Base-by-base conservation (phyloP, 306 rosid species). In the Cicer yamashitae region DNA sequence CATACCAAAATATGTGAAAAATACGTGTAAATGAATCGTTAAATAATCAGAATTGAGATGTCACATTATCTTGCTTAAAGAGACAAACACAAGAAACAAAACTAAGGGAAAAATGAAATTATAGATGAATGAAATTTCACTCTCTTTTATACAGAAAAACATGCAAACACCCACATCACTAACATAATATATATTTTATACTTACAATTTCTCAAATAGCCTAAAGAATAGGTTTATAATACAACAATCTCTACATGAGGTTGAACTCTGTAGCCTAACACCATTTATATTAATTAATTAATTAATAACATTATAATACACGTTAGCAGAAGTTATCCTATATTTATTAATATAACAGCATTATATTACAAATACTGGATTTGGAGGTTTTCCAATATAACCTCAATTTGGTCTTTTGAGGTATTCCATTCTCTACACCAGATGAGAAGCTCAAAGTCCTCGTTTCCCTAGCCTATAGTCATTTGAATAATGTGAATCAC, bases 351-450 rank as follows among this genome's bases (percentile, higher is more conserved):
- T 67, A 62, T 57, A 79, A 66, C 47, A 66, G 64, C 71, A 76
- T 76, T 86, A 89, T 86, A 77, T 74, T 89, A 87, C 91, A 93
- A 81, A 86, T 73, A 71, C 70, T 67, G 81, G 74, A 83, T 43
- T 76, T 62, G 63, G 75, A 79, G 71, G 63, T 70, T 73, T 75
- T 61, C 70, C 75, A 18, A 44, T 62, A 70, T 52, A 75, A 77
- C 69, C 71, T 76, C 79, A 70, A 60, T 78, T 58, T 53, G 67
- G 77, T 71, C 58, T 3, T 59, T 77, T 53, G 86, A 53, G 50
- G 62, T 79, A 74, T 77, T 79, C 74, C 81, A 45, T 71, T 81
- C 56, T 77, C 71, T 45, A 73, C 70, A 79, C 71, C 64, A 80
- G 48, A 77, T 52, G 80, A 72, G 75, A 73, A 82, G 78, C 87